These are phyloP conservation scores for Elongisporangium anandrum DNA, from an alignment of 352 stramenopile species.

Conservation along the genomic window DNA sequence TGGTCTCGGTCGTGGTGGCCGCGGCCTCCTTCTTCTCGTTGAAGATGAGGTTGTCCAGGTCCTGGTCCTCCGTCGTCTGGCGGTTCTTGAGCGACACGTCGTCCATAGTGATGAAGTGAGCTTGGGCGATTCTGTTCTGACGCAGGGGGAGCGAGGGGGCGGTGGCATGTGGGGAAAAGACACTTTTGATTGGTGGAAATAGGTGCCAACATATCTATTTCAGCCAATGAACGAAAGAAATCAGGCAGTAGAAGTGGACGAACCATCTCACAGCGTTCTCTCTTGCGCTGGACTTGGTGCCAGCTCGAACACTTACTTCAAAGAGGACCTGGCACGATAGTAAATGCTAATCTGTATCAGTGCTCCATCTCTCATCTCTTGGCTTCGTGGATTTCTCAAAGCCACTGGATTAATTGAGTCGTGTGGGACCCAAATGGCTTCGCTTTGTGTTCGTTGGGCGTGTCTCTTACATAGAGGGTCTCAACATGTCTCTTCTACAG, in stretches of 20 bases:
- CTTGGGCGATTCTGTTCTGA: background rate
- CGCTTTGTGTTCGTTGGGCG: background rate
- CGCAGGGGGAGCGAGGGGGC: background rate
- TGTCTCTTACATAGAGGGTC: background rate
- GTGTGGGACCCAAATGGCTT: background rate
- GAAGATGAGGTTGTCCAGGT: constrained; percentile 85
- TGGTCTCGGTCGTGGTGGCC: constrained; percentile 9
- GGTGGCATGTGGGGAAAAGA: background rate
- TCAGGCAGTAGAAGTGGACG: background rate
- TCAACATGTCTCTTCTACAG: background rate
- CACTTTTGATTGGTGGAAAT: background rate
- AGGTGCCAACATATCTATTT: background rate
- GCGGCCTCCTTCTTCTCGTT: constrained; percentile 57
- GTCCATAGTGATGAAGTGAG: constrained; percentile 22
- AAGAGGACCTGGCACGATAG: background rate
- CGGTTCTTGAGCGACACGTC: constrained; percentile 56
- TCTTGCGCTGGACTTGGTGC: background rate
- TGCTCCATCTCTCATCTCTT: background rate
- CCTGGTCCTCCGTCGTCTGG: constrained; percentile 53
- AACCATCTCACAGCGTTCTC: background rate
- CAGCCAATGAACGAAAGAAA: background rate
- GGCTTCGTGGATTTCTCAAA: background rate
- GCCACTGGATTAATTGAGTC: background rate
- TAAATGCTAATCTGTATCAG: background rate
- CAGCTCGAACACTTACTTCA: background rate